A percentile compares a stretch with the other conserved stretches of the same genome.
Conservation (phyloP, 192 early-diverging fungal genomes). For the Backusella sp. region DNA sequence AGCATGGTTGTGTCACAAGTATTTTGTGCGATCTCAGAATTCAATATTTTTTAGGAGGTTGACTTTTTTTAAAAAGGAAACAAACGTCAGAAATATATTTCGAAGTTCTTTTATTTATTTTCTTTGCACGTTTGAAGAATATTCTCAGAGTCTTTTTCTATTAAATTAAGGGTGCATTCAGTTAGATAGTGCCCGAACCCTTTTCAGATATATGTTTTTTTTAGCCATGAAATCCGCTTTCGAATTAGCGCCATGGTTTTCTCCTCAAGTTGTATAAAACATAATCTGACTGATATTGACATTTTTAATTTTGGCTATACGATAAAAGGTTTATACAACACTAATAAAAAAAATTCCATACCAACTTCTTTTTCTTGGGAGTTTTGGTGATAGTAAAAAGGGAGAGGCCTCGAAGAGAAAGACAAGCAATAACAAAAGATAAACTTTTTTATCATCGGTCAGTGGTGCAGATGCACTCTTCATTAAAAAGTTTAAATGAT, state of each 20-base stretch:
- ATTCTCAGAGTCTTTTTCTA: constrained; percentile 3
- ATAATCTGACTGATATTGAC: constrained; percentile 76
- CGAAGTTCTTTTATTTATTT: not conserved
- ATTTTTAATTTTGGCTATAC: constrained; percentile 86
- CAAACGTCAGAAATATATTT: constrained; percentile 4
- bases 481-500: constrained; percentile 87
- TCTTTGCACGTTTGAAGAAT: not conserved
- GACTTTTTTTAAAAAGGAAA: not conserved
- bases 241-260: constrained; percentile 65
- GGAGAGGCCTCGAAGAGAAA: not conserved
- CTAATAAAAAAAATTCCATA: not conserved
- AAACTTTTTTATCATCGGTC: constrained; percentile 75
- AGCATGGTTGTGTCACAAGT: not conserved
- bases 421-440: not conserved
- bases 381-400: not conserved
- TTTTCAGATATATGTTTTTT: constrained; percentile 66
- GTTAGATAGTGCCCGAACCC: constrained; percentile 43
- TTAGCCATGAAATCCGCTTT: constrained; percentile 57
- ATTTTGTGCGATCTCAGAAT: not conserved
- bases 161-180: constrained; percentile 15
- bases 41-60: not conserved
- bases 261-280: constrained; percentile 80
- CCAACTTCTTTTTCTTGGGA: not conserved
- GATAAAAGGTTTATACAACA: constrained; percentile 69
- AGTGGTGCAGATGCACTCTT: constrained; percentile 74